These are phyloP conservation scores for Candida golubevii DNA, from an alignment of 805 yeast species.

Conservation along the genomic window DNA sequence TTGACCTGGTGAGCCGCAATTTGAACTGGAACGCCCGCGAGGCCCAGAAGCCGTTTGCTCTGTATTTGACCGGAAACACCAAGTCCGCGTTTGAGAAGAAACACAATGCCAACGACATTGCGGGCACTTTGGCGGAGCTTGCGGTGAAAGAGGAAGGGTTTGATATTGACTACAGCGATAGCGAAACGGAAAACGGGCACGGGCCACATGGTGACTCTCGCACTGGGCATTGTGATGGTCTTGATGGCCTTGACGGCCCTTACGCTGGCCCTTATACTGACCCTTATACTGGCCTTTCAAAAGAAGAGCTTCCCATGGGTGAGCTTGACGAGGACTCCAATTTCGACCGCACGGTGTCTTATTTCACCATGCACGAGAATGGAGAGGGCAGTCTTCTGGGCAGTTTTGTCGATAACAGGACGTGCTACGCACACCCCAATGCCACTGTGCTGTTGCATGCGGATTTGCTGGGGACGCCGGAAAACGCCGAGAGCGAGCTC, in stretches of 20 bases:
- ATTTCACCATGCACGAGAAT: slow-evolving; percentile 26
- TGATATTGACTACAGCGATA: slow-evolving; percentile 32
- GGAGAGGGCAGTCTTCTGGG: slow-evolving; percentile 30
- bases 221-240: no score
- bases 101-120: slow-evolving; percentile 11
- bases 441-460: slow-evolving; percentile 28
- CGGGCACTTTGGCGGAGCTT: slow-evolving; percentile 10
- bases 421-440: slow-evolving; percentile 42
- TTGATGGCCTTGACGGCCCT: no score
- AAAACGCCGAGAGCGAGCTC: slow-evolving; percentile 9
- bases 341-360: slow-evolving; percentile 24
- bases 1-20: slow-evolving; percentile 81
- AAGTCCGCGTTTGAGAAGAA: slow-evolving; percentile 26
- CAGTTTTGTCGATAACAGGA: slow-evolving; percentile 30
- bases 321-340: slow-evolving; percentile 14
- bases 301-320: slow-evolving; percentile 11
- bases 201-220: not conserved
- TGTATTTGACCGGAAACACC: slow-evolving; percentile 54
- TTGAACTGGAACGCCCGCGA: slow-evolving; percentile 93
- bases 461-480: slow-evolving; percentile 8
- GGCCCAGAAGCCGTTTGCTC: slow-evolving; percentile 76
- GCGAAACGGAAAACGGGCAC: slow-evolving; percentile 14
- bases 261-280: not conserved
- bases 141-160: slow-evolving; percentile 22
- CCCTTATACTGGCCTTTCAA: not conserved